Evolutionary conservation across 2,329 filamentous ascomycete genomes (phyloP), one percentile per base, ranked within the genome.

Genomic region (Beauveria asiatica): DNA sequence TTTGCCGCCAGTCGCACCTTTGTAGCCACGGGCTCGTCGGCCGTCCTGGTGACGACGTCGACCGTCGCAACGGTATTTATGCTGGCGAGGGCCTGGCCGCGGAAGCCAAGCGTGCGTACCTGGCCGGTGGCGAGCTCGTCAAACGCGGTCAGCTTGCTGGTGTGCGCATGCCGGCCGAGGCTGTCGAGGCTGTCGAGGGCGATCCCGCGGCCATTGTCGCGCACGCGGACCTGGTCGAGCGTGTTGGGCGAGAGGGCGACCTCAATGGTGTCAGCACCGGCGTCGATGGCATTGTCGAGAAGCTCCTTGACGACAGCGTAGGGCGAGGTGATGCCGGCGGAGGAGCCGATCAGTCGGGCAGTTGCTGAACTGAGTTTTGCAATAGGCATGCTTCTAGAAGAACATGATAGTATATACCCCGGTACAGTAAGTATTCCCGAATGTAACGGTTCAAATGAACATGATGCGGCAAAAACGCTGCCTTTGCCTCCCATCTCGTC

Each of bases 161-260:
- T 92, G 66, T 88, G 82, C 33, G 86, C 83, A n/a, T 78, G 79
- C 57, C 80, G 80, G n/a, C 86, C 88, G 2, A 90, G 76, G 5
- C 78, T 69, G 17, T 80, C 72, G 42, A 85, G 83, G 68, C 92
- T 88, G 27, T 81, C 78, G 1, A 78, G 70, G 17, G 76, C 75
- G 62, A 93, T 89, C 13, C 89, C 89, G 60, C 80, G 76, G n/a
- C 89, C 89, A 72, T 92, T 89, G 70, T 90, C 87, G 49, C 83
- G 80, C 53, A 92, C 83, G 66, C 88, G 83, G 42, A 93, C 81
- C 57, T 79, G 81, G 70, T 89, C 85, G 57, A 92, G 70, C 0
- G 86, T 86, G 67, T 92, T 86, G 46, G 78, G 66, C 4, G 86
- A 82, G 16, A 91, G 76, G 30, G 83, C 74, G 25, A 92, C 74